phyloP scores from a whole-genome alignment of 768 basidiomycete genomes.

The Amyloporia xantha region DNA sequence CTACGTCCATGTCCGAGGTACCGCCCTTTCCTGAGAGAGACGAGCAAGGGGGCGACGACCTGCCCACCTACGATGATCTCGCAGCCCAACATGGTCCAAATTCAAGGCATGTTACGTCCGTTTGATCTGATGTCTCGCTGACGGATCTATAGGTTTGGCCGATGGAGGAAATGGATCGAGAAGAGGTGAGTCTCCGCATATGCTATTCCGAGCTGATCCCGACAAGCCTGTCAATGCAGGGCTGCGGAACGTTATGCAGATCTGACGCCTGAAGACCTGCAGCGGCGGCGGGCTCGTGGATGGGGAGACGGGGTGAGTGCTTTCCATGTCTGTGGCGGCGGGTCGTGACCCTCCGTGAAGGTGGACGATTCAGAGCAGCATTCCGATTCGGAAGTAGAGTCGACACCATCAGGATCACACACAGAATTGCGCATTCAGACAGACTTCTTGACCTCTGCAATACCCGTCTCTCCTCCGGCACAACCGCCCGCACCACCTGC shows the following conservation, averaged over 20 bases:
- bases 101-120: conserved; percentile 44
- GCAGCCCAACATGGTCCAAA: conserved; percentile 71
- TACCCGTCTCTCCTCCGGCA: conserved; percentile 17
- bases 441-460: conserved; percentile 12
- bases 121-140: background rate
- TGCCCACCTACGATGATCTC: conserved; percentile 81
- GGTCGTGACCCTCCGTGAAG: background rate
- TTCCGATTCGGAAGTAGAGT: too few relatives aligned
- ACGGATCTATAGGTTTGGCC: conserved; percentile 53
- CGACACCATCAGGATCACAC: background rate
- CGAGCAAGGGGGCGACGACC: conserved; percentile 39
- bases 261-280: conserved; percentile 49
- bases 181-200: conserved; percentile 69
- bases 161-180: conserved; percentile 87
- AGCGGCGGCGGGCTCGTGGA: conserved; percentile 54
- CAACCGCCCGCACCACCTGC: conserved; percentile 14
- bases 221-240: conserved; percentile 30
- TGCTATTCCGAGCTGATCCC: conserved; percentile 1
- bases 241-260: conserved; percentile 80
- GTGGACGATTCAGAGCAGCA: background rate
- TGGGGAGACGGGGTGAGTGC: conserved; percentile 52
- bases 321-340: background rate
- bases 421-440: conserved; percentile 19
- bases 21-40: conserved; percentile 33
- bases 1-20: background rate